Evolutionary conservation across 345 rosid species (phyloP).

Genomic region (Aurinia saxatilis): DNA sequence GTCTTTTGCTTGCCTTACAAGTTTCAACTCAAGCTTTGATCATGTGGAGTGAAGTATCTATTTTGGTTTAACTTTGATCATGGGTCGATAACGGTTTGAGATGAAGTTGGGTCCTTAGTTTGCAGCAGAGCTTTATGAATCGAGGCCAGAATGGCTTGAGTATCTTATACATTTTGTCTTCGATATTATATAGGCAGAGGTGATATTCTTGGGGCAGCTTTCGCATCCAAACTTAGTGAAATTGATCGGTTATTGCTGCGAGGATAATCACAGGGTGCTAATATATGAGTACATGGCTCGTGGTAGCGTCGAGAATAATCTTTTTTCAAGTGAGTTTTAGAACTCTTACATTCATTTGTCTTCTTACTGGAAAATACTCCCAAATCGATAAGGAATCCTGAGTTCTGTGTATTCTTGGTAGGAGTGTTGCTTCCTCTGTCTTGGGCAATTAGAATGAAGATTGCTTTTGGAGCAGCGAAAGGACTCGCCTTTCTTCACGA

Average conservation of each 20-base stretch:
- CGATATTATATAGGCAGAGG: slow-evolving; percentile 68
- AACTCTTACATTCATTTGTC: background rate
- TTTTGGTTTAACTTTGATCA: background rate
- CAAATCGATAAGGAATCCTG: background rate
- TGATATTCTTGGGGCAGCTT: slow-evolving; percentile 92
- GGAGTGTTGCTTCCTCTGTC: slow-evolving; percentile 91
- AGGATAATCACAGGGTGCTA: slow-evolving; percentile 74
- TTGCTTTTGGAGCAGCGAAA: slow-evolving; percentile 92
- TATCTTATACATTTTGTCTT: background rate
- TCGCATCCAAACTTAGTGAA: slow-evolving; percentile 95
- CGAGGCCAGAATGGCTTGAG: background rate
- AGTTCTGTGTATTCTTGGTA: slow-evolving; percentile 27
- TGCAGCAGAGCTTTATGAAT: background rate
- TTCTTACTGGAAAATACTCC: background rate
- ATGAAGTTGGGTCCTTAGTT: background rate
- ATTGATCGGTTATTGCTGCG: slow-evolving; percentile 89
- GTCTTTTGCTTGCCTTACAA: background rate
- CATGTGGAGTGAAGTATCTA: background rate
- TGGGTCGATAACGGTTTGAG: background rate
- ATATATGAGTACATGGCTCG: slow-evolving; percentile 90
- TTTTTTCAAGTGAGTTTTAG: slow-evolving; percentile 69
- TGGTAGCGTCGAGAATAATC: slow-evolving; percentile 86
- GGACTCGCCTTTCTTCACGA: slow-evolving; percentile 96
- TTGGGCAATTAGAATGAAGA: slow-evolving; percentile 84
- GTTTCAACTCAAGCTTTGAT: background rate